Conservation (phyloP, 2,329 filamentous ascomycete species). For the Xylaria arbuscula region DNA sequence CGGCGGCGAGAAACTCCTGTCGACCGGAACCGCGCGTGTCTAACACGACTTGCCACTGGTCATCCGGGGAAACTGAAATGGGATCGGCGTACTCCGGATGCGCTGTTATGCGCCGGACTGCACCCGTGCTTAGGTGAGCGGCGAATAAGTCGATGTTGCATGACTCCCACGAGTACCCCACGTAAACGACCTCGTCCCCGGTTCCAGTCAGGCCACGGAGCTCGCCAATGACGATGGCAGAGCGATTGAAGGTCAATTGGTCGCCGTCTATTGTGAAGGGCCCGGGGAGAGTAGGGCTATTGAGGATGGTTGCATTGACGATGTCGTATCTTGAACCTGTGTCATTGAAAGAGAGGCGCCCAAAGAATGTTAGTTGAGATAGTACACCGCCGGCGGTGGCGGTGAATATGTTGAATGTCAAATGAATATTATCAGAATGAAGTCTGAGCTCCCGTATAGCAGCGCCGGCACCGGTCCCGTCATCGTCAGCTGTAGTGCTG, state of each 20-base stretch:
- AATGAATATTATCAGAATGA: constrained; percentile 18
- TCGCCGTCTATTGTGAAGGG: constrained; percentile 23
- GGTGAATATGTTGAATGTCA: constrained; percentile 7
- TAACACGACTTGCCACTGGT: constrained; percentile 56
- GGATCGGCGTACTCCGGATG: constrained; percentile 60
- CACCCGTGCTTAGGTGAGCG: constrained; percentile 54
- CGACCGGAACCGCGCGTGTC: constrained; percentile 57
- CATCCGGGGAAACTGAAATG: constrained; percentile 56
- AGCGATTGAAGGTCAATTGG: constrained; percentile 3
- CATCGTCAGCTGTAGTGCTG: constrained; percentile 11
- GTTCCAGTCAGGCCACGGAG: constrained; percentile 22
- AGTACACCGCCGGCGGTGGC: neutral
- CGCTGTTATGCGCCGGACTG: constrained; percentile 55
- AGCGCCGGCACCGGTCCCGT: constrained; percentile 15
- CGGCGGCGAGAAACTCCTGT: constrained; percentile 55
- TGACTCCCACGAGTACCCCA: constrained; percentile 55
- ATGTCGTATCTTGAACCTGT: constrained; percentile 24
- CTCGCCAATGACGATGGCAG: constrained; percentile 19
- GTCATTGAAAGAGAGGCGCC: constrained; percentile 16
- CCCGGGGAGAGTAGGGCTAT: constrained; percentile 3
- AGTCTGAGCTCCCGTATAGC: constrained; percentile 18
- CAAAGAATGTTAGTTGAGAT: constrained; percentile 8
- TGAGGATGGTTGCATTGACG: constrained; percentile 24
- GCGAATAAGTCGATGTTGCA: constrained; percentile 60
- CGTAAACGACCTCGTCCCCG: constrained; percentile 46